These are phyloP conservation scores for Alternaria postmessia DNA, from an alignment of 2,329 filamentous ascomycete genomes.

Conservation along the genomic window DNA sequence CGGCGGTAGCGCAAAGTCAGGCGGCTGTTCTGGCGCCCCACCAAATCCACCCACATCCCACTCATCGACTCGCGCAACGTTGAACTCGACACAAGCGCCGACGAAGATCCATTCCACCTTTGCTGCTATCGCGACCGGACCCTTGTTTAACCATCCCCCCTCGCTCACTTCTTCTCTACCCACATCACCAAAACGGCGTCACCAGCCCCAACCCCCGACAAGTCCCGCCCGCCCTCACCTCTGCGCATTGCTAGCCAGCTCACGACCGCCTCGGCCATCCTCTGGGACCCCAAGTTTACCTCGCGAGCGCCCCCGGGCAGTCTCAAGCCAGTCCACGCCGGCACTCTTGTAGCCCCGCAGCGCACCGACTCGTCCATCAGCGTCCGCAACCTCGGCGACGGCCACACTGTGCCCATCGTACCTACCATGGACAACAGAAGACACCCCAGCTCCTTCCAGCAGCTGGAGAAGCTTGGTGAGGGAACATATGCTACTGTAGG, in stretches of 20 bases:
- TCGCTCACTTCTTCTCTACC: neutral
- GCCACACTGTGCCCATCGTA: conserved; percentile 44
- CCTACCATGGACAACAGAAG: conserved; percentile 84
- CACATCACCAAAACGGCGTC: conserved; percentile 22
- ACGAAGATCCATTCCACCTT: conserved; percentile 10
- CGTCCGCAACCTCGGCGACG: conserved; percentile 57
- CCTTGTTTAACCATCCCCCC: conserved; percentile 7
- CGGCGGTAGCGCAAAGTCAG: conserved; percentile 12
- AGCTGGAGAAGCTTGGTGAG: conserved; percentile 97
- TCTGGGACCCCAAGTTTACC: conserved; percentile 60
- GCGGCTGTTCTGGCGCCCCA: conserved; percentile 18
- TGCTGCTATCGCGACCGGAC: conserved; percentile 16
- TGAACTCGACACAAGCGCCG: conserved; percentile 18
- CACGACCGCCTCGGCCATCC: conserved; percentile 58
- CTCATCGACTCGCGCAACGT: conserved; percentile 14
- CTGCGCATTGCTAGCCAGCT: conserved; percentile 56
- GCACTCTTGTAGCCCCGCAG: conserved; percentile 56
- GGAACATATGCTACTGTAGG: conserved; percentile 96
- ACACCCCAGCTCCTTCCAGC: conserved; percentile 97
- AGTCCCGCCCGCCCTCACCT: conserved; percentile 19
- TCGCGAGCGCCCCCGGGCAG: conserved; percentile 55
- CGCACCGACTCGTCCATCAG: conserved; percentile 62
- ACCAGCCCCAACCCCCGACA: conserved; percentile 21
- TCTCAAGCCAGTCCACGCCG: conserved; percentile 59
- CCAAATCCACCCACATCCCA: conserved; percentile 17